phyloP scores from a whole-genome alignment of 2,329 filamentous ascomycete genomes.

The Monosporascus sp. region DNA sequence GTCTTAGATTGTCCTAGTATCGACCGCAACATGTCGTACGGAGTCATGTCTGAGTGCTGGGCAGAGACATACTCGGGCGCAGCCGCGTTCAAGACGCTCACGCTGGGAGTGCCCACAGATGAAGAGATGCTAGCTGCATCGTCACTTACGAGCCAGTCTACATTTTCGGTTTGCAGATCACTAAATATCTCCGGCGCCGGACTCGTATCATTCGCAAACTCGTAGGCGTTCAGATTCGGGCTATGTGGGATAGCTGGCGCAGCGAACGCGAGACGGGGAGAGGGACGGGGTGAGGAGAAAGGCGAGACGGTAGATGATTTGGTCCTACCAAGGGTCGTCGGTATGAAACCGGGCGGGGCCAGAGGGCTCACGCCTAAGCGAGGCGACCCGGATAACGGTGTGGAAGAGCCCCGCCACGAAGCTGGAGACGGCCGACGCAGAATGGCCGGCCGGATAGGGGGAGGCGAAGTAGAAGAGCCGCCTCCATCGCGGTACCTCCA shows the following conservation, averaged over 20 bases:
- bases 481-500: conserved; percentile 76
- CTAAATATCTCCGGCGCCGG: conserved; percentile 82
- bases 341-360: conserved; percentile 76
- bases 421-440: conserved; percentile 88
- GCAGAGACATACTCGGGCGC: conserved; percentile 71
- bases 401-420: conserved; percentile 81
- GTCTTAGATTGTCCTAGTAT: conserved; percentile 84
- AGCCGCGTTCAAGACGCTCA: conserved; percentile 69
- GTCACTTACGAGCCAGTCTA: conserved; percentile 95
- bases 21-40: conserved; percentile 94
- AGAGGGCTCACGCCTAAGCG: conserved; percentile 77
- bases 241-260: conserved; percentile 91
- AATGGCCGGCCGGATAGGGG: conserved; percentile 81
- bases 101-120: conserved; percentile 61
- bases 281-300: conserved; percentile 89
- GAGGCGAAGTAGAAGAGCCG: conserved; percentile 65
- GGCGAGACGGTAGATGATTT: conserved; percentile 80
- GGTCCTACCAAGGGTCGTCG: conserved; percentile 69
- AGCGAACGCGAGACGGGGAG: conserved; percentile 82
- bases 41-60: conserved; percentile 85
- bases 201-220: conserved; percentile 78
- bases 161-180: conserved; percentile 87
- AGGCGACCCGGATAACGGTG: conserved; percentile 77
- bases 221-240: conserved; percentile 89
- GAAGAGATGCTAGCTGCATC: conserved; percentile 76